Evolutionary conservation across 805 yeast genomes (phyloP).

Genomic region (Kregervanrija delftensis): DNA sequence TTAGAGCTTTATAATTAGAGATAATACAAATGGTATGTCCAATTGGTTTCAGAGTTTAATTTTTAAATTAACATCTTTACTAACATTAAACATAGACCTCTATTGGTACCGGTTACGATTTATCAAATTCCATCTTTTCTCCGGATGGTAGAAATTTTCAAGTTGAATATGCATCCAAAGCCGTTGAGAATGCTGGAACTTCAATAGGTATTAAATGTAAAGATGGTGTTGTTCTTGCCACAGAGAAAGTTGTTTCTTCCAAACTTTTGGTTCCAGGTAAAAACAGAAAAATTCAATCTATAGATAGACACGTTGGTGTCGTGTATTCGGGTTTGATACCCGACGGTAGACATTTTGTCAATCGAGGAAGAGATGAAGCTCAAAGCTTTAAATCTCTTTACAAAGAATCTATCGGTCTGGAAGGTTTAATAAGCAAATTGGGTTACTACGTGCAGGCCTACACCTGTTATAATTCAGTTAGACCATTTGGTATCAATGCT

Average conservation of each 20-base stretch:
- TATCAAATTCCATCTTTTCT: constrained; percentile 91
- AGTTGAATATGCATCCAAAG: constrained; percentile 95
- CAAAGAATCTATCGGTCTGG: constrained; percentile 69
- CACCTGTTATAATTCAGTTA: constrained; percentile 91
- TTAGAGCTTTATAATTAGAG: too few species aligned
- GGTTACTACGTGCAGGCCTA: constrained; percentile 92
- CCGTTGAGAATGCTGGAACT: constrained; percentile 96
- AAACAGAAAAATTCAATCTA: constrained; percentile 85
- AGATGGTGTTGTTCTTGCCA: constrained; percentile 96
- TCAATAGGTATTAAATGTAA: constrained; percentile 86
- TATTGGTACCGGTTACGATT: constrained; percentile 98
- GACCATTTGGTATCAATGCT: constrained; percentile 94
- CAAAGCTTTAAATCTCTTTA: constrained; percentile 68
- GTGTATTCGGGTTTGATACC: constrained; percentile 94
- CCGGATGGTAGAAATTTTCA: constrained; percentile 95
- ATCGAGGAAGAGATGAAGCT: constrained; percentile 90
- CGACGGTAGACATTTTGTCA: constrained; percentile 91
- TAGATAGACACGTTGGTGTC: constrained; percentile 91
- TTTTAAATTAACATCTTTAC: neutral
- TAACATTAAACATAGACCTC: constrained; percentile 45
- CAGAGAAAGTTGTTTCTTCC: constrained; percentile 85
- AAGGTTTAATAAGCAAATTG: constrained; percentile 77
- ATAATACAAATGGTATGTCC: too few species aligned
- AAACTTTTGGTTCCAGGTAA: constrained; percentile 84
- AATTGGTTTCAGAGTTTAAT: neutral